Evolutionary conservation across 495 filamentous ascomycete genomes (phyloP), one percentile per base, ranked within the genome.

Genomic region (Penicillium cinerascens): DNA sequence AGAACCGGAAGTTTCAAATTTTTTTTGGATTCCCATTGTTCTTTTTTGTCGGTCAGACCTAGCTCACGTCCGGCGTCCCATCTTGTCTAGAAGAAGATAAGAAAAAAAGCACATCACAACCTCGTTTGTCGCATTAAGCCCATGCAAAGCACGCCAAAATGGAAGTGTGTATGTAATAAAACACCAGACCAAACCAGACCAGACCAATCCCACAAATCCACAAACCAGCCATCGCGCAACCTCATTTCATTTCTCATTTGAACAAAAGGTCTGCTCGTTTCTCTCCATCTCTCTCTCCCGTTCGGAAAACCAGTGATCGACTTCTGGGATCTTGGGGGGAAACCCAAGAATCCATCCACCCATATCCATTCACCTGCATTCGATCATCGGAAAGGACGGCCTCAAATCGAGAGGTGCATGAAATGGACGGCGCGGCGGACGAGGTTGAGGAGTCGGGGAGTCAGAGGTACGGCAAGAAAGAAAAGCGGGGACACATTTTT

Each of bases 91-190:
- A 51, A 36, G 49, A 54, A 16, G 17, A 41, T 25, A 41, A 44
- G 35, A 43, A 48, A 33, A 52, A 51, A 53, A 50, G 59, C 58
- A 58, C 54, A 66, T 66, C 60, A 66, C 63, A 66, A 66, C 63
- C 63, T 66, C 63, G 56, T 66, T 60, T 64, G 60, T 66, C 63
- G 60, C 60, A 66, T 66, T 66, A 60, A 66, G 60, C 60, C 60
- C 63, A 63, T 64, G 63, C 63, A 65, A n/a, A 60, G 43, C 63
- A 63, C 60, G 56, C 44, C 63, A 38, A 63, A 47, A 58, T 53
- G 41, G 56, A 60, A 56, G 60, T 56, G 59, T 60, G 62, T 53
- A 63, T 65, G 56, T 65, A 66, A 44, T 63, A 66, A 65, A 66
- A 65, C 63, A 65, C 60, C 63, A 58, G 55, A 61, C 51, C 58